Evolutionary conservation across 2,329 filamentous ascomycete genomes (phyloP).

Genomic region (Parascedosporium putredinis): DNA sequence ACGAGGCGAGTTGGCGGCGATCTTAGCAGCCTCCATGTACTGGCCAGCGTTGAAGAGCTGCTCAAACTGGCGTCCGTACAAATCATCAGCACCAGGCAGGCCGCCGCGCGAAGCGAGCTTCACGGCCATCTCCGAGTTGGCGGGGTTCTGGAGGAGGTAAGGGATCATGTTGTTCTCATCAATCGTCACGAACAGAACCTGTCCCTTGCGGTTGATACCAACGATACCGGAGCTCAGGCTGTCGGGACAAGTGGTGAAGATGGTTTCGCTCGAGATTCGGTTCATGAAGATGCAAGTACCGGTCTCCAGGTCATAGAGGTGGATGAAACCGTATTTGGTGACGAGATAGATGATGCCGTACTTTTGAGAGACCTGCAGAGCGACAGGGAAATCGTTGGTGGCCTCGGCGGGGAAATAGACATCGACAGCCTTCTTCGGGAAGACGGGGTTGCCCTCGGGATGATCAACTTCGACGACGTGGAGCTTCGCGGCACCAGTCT

Average conservation of each 20-base stretch:
- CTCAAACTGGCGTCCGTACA: conserved; percentile 90
- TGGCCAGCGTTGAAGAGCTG: conserved; percentile 70
- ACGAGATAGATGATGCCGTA: conserved; percentile 96
- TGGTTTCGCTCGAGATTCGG: conserved; percentile 97
- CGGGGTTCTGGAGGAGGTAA: conserved; percentile 92
- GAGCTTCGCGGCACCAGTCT: conserved; percentile 73
- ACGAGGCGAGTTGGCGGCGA: conserved; percentile 90
- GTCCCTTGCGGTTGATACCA: conserved; percentile 93
- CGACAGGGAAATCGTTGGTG: conserved; percentile 93
- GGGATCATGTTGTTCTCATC: conserved; percentile 87
- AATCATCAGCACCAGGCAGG: conserved; percentile 83
- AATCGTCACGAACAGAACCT: conserved; percentile 87
- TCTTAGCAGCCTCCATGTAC: conserved; percentile 83
- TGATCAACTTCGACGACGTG: conserved; percentile 98
- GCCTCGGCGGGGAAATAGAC: conserved; percentile 97
- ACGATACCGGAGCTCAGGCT: conserved; percentile 78
- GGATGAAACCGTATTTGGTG: conserved; percentile 98
- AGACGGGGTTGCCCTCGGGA: conserved; percentile 75
- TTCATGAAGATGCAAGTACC: conserved; percentile 98
- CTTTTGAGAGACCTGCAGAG: conserved; percentile 92
- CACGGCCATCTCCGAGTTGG: conserved; percentile 85
- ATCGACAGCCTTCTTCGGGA: conserved; percentile 92
- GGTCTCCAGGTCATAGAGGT: conserved; percentile 94
- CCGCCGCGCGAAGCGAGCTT: conserved; percentile 93
- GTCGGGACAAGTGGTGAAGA: conserved; percentile 88